Conservation (phyloP, 2,329 filamentous ascomycete genomes). For the Diaporthe ilicicola region DNA sequence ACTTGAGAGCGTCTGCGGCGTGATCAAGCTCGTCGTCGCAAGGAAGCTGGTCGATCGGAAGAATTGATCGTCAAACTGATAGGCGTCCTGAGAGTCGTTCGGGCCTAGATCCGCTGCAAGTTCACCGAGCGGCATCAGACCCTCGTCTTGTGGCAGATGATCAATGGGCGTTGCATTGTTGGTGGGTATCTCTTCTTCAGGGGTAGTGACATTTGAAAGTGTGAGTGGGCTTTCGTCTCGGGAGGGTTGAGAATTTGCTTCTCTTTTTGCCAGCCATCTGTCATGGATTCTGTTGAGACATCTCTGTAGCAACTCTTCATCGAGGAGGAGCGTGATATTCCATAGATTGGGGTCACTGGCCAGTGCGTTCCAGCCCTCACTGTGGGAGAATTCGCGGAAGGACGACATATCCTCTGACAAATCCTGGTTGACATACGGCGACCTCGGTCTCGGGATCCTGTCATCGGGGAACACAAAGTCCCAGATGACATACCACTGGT, state of each 20-base stretch:
- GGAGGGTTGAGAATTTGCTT: not conserved
- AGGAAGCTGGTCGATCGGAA: not conserved
- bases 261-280: not conserved
- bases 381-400: constrained; percentile 32
- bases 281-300: not conserved
- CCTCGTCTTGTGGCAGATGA: not conserved
- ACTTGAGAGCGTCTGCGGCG: not conserved
- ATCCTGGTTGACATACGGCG: constrained; percentile 26
- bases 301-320: not conserved
- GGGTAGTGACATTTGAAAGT: not conserved
- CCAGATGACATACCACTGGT: constrained; percentile 15
- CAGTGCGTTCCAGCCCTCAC: not conserved
- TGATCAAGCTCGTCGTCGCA: not conserved
- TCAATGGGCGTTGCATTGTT: too few species aligned
- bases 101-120: not conserved
- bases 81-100: not conserved
- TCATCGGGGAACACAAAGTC: constrained; percentile 34
- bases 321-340: not conserved
- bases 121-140: not conserved
- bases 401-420: constrained; percentile 31
- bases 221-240: not conserved
- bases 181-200: not conserved
- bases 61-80: not conserved
- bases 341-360: not conserved
- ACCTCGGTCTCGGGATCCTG: constrained; percentile 32